phyloP scores from a whole-genome alignment of 1,139 yeast genomes.

The Pichia sp. region DNA sequence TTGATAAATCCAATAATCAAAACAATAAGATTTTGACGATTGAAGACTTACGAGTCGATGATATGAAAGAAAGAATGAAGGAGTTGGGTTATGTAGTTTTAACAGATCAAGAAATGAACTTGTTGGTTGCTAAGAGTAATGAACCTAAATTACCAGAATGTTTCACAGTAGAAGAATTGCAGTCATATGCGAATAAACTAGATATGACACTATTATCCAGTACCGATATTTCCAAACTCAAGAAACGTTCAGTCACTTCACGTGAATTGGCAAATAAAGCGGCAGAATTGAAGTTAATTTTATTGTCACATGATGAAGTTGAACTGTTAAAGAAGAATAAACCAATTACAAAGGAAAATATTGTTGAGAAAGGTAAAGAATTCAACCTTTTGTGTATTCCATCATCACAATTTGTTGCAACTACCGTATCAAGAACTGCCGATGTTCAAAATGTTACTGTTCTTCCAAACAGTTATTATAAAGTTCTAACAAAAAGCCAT shows the following conservation, averaged over 20 bases:
- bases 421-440: constrained; percentile 49
- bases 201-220: constrained; percentile 28
- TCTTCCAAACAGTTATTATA: constrained; percentile 58
- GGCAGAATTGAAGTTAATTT: constrained; percentile 40
- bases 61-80: constrained; percentile 20
- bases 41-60: constrained; percentile 7
- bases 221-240: constrained; percentile 25
- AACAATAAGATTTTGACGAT: background rate
- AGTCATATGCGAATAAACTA: constrained; percentile 20
- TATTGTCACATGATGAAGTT: constrained; percentile 36
- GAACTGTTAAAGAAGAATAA: constrained; percentile 15
- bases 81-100: constrained; percentile 37
- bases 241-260: constrained; percentile 23
- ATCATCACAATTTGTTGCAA: constrained; percentile 48
- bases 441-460: constrained; percentile 56
- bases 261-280: constrained; percentile 34
- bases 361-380: constrained; percentile 34
- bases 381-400: constrained; percentile 52
- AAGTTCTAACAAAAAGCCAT: constrained; percentile 40
- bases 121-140: constrained; percentile 6
- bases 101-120: constrained; percentile 27
- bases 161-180: constrained; percentile 13
- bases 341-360: constrained; percentile 24
- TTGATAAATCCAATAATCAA: background rate
- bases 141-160: constrained; percentile 9